Evolutionary conservation across 495 filamentous ascomycete genomes (phyloP).

Genomic region (Achaetomiella virescens): DNA sequence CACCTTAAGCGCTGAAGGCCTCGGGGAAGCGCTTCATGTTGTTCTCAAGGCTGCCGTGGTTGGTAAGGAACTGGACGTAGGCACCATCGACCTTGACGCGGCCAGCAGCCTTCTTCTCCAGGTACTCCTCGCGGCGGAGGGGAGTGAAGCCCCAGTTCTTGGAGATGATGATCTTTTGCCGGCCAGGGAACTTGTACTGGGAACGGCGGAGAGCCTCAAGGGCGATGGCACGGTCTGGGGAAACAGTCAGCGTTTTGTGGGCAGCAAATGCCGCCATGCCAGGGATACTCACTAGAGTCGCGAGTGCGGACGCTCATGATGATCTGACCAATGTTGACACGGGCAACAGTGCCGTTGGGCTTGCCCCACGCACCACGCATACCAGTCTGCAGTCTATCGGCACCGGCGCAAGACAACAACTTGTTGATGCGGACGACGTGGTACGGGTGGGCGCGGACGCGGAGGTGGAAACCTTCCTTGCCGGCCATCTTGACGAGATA

Average conservation of each 20-base stretch:
- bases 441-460: constrained; percentile 96
- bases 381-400: constrained; percentile 99
- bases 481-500: constrained; percentile 95
- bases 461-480: constrained; percentile 99
- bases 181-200: constrained; percentile 99
- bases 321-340: constrained; percentile 99
- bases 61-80: constrained; percentile 96
- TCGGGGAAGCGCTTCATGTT: constrained; percentile 93
- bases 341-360: constrained; percentile 94
- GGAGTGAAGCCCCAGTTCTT: constrained; percentile 99
- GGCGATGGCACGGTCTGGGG: constrained; percentile 72
- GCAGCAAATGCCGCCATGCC: neutral
- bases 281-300: constrained; percentile 62
- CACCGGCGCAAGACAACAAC: constrained; percentile 99
- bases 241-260: constrained; percentile 25
- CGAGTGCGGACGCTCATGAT: constrained; percentile 92
- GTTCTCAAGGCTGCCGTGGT: constrained; percentile 73
- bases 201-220: constrained; percentile 97
- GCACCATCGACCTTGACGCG: constrained; percentile 92
- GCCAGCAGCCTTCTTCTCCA: constrained; percentile 83
- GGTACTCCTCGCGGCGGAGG: constrained; percentile 93
- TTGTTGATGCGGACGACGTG: constrained; percentile 99
- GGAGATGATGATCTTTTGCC: constrained; percentile 99
- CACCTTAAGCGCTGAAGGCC: constrained; percentile 58
- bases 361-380: constrained; percentile 99